A percentile compares a stretch with the other conserved stretches of the same genome.
Evolutionary conservation across 208 protist genomes (phyloP).

Genomic region (Kentomonas sorsogonicus): DNA sequence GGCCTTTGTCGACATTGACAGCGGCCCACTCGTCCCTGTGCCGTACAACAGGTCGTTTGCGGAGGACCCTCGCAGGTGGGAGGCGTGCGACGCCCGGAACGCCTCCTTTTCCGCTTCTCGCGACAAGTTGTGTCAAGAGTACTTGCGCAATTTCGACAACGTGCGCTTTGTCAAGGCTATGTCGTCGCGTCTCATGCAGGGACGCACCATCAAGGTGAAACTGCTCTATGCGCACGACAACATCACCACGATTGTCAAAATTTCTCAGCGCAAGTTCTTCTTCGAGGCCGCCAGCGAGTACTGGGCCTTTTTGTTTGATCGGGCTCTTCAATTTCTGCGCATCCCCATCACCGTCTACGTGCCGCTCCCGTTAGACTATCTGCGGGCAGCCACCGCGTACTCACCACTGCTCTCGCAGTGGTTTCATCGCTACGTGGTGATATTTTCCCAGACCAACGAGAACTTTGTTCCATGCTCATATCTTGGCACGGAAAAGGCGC

Average conservation of each 20-base stretch:
- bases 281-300: constrained; percentile 77
- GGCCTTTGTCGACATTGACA: constrained; percentile 56
- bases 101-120: constrained; percentile 51
- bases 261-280: constrained; percentile 76
- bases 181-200: constrained; percentile 47
- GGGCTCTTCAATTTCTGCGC: constrained; percentile 55
- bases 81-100: constrained; percentile 62
- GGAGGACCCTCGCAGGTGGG: constrained; percentile 25
- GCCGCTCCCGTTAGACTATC: constrained; percentile 61
- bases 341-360: constrained; percentile 60
- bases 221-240: constrained; percentile 68
- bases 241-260: constrained; percentile 73
- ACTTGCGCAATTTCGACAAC: constrained; percentile 69
- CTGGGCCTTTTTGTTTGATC: constrained; percentile 58
- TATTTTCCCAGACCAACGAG: constrained; percentile 55
- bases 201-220: constrained; percentile 78
- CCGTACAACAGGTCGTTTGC: constrained; percentile 18
- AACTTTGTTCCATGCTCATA: constrained; percentile 53
- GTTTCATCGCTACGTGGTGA: constrained; percentile 57
- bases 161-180: constrained; percentile 75
- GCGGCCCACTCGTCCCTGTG: constrained; percentile 26
- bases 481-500: constrained; percentile 9
- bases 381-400: constrained; percentile 57
- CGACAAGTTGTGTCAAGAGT: constrained; percentile 59
- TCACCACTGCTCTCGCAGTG: constrained; percentile 75